Conservation (phyloP, 805 yeast genomes). For the Zygoascus biomembranicola region DNA sequence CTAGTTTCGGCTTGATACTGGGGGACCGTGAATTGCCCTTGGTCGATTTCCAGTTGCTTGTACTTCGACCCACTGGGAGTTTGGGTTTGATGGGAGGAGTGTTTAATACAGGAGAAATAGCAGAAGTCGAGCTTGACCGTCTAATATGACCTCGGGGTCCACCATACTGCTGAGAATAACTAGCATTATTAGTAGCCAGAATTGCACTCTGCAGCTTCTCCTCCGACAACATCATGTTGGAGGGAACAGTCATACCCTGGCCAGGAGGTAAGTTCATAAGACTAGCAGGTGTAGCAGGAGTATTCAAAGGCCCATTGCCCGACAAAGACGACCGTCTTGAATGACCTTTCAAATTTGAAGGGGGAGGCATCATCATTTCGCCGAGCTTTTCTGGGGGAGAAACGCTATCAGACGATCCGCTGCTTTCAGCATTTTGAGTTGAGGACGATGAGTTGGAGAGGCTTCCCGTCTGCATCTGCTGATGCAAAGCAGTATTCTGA, state of each 20-base stretch:
- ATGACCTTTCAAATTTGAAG: constrained; percentile 1
- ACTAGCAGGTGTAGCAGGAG: constrained; percentile 28
- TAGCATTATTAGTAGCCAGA: constrained; percentile 14
- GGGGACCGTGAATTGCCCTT: constrained; percentile 16
- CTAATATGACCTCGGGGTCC: not conserved
- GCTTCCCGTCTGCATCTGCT: not conserved
- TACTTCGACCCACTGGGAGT: constrained; percentile 2
- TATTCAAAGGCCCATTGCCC: not conserved
- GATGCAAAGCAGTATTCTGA: not conserved
- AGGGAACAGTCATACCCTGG: not conserved
- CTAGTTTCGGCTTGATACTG: constrained; percentile 21
- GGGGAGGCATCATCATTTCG: constrained; percentile 15
- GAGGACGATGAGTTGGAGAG: not conserved
- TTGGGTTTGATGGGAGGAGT: constrained; percentile 13
- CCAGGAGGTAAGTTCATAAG: constrained; percentile 22
- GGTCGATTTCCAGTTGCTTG: constrained; percentile 3
- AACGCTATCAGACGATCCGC: constrained; percentile 9
- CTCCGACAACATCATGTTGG: constrained; percentile 5
- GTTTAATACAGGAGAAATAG: constrained; percentile 6
- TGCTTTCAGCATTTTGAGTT: not conserved
- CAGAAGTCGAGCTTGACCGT: constrained; percentile 5
- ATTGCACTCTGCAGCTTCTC: constrained; percentile 17
- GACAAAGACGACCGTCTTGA: not conserved
- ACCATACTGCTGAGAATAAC: not conserved
- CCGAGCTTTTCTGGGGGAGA: constrained; percentile 13